A percentile compares a stretch with the other conserved stretches of the same genome.
Evolutionary conservation across 345 rosid species (phyloP).

Genomic region (Eucalyptus camaldulensis): DNA sequence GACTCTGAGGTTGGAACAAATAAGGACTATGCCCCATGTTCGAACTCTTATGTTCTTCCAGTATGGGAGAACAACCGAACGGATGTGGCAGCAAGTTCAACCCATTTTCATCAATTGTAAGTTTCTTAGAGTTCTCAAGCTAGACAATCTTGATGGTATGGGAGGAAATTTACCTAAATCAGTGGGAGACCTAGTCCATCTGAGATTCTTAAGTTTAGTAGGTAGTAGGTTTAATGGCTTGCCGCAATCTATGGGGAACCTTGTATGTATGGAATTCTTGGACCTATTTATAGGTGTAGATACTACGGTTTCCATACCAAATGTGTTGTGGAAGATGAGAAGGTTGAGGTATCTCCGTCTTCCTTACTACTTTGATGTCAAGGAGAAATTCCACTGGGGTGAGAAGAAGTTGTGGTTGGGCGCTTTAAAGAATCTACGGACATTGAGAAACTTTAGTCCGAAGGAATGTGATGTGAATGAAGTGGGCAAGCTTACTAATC

Average conservation of each 20-base stretch:
- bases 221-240: neutral
- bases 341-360: slow-evolving; percentile 4
- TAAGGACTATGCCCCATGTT: neutral
- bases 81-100: no score
- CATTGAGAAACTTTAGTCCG: no score
- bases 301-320: neutral
- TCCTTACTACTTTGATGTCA: neutral
- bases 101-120: neutral
- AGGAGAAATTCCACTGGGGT: neutral
- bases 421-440: no score
- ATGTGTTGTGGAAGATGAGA: slow-evolving; percentile 6
- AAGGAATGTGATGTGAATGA: no score
- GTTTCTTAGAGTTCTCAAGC: slow-evolving; percentile 12
- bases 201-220: slow-evolving; percentile 8
- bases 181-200: slow-evolving; percentile 21
- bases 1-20: neutral
- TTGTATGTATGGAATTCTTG: slow-evolving; percentile 6
- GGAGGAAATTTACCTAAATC: neutral
- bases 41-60: no score
- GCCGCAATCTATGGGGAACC: slow-evolving; percentile 9
- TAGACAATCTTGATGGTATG: accelerated
- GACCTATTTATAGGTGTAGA: neutral
- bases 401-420: no score
- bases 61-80: no score
- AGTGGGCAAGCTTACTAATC: accelerated